These are phyloP conservation scores for Pelargonium fulgidum DNA, from an alignment of 441 rosid species.

Conservation along the genomic window DNA sequence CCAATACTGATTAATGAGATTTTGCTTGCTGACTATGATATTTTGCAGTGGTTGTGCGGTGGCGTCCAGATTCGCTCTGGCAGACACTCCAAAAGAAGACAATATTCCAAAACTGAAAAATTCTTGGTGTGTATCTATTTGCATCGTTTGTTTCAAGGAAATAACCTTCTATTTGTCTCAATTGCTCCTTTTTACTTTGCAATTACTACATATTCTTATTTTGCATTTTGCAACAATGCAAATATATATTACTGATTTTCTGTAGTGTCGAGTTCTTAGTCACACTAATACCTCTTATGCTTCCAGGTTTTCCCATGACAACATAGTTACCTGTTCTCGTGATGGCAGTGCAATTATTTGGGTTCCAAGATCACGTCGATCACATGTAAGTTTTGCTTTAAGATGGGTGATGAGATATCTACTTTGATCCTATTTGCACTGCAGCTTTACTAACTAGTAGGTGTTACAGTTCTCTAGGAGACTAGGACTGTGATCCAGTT, in stretches of 20 bases:
- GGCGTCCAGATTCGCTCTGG: conserved; percentile 60
- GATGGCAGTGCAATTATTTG: conserved; percentile 99
- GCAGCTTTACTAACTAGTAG: conserved; percentile 1
- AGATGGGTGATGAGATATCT: neutral
- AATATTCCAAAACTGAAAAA: conserved; percentile 78
- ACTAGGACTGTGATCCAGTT: too few relatives aligned
- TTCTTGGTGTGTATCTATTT: conserved; percentile 59
- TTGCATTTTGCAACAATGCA: neutral
- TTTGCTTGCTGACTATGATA: conserved; percentile 13
- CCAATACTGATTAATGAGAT: neutral
- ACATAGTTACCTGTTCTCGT: conserved; percentile 97
- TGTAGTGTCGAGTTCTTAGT: neutral
- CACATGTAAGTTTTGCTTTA: conserved; percentile 52
- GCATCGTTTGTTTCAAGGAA: conserved; percentile 1
- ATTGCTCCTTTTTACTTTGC: conserved; percentile 10
- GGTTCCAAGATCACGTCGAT: conserved; percentile 90
- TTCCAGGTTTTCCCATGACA: conserved; percentile 84
- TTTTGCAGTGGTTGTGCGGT: conserved; percentile 85
- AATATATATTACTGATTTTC: neutral
- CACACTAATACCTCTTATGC: neutral
- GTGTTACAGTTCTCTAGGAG: conserved; percentile 3
- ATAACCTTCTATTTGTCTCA: conserved; percentile 13
- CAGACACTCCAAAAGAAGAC: conserved; percentile 73
- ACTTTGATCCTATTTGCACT: neutral
- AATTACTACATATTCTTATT: neutral